These are phyloP conservation scores for Ceratobasidium sp. DNA, from an alignment of 1,284 basidiomycete species.

Conservation along the genomic window DNA sequence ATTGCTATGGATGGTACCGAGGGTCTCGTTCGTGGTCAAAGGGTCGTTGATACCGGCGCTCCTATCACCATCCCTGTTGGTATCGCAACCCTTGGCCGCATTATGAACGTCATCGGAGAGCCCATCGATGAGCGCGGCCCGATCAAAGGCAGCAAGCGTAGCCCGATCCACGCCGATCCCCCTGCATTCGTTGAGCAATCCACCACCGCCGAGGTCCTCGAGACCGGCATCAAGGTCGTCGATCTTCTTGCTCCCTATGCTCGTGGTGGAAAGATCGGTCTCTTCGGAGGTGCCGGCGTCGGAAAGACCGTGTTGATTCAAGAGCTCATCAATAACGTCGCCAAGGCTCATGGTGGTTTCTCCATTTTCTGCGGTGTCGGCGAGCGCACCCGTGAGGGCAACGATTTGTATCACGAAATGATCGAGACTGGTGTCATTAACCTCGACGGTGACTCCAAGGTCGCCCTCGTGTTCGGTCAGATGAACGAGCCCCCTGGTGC, in stretches of 20 bases:
- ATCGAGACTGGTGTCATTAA: slow-evolving; percentile 99
- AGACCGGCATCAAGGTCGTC: slow-evolving; percentile 99
- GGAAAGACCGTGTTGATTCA: slow-evolving; percentile 99
- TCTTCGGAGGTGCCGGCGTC: slow-evolving; percentile 99
- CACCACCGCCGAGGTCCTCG: slow-evolving; percentile 96
- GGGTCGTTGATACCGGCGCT: slow-evolving; percentile 94
- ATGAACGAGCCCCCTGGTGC: slow-evolving; percentile 99
- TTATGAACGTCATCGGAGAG: slow-evolving; percentile 99
- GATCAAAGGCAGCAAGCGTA: slow-evolving; percentile 92
- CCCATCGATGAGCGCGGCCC: slow-evolving; percentile 99
- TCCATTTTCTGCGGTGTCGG: slow-evolving; percentile 99
- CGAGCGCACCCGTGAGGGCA: slow-evolving; percentile 99
- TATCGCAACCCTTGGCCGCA: slow-evolving; percentile 91
- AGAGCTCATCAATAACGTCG: slow-evolving; percentile 99
- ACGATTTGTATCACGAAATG: slow-evolving; percentile 99
- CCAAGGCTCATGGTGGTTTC: slow-evolving; percentile 99
- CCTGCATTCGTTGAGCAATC: slow-evolving; percentile 98
- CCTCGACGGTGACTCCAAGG: slow-evolving; percentile 98
- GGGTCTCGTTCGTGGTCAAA: slow-evolving; percentile 99
- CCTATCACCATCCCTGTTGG: slow-evolving; percentile 98
- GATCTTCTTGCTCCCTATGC: slow-evolving; percentile 99
- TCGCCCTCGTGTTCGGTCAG: slow-evolving; percentile 99
- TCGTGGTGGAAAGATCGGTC: slow-evolving; percentile 99
- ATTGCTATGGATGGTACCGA: slow-evolving; percentile 99
- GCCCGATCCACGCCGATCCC: slow-evolving; percentile 95